Conservation (phyloP, 768 basidiomycete species). For the Vararia minispora region DNA sequence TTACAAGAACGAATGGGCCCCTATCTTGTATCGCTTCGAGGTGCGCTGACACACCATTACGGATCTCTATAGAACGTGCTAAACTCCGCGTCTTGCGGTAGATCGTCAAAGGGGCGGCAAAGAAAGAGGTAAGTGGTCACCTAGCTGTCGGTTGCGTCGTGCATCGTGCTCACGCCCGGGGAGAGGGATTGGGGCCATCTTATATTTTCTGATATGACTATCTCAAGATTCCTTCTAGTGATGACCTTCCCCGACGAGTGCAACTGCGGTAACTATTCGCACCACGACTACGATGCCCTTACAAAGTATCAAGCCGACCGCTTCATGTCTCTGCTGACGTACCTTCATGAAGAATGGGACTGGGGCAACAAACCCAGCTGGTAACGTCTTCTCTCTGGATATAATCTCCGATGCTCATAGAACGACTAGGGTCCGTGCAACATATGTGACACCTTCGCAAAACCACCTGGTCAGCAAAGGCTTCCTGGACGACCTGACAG, state of each 20-base stretch:
- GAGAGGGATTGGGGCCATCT: slow-evolving; percentile 26
- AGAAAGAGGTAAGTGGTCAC: slow-evolving; percentile 16
- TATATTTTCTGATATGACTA: slow-evolving; percentile 19
- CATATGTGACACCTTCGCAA: slow-evolving; percentile 16
- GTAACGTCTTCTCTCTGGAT: slow-evolving; percentile 1
- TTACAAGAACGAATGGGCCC: slow-evolving; percentile 16
- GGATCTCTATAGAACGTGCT: neutral
- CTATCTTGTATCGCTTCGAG: slow-evolving; percentile 24
- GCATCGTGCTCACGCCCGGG: neutral
- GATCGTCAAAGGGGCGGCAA: slow-evolving; percentile 20
- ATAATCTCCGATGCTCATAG: neutral
- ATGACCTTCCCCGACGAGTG: slow-evolving; percentile 17
- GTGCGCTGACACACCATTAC: slow-evolving; percentile 11
- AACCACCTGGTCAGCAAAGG: neutral
- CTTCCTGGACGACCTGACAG: too few species aligned
- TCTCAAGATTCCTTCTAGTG: slow-evolving; percentile 20
- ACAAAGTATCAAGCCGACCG: slow-evolving; percentile 25
- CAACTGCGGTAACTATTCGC: slow-evolving; percentile 20
- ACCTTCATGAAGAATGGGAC: slow-evolving; percentile 18
- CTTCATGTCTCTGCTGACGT: slow-evolving; percentile 21
- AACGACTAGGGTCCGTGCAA: slow-evolving; percentile 16
- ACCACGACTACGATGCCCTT: slow-evolving; percentile 22
- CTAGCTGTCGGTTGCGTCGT: neutral
- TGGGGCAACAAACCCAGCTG: slow-evolving; percentile 10
- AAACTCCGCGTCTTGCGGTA: slow-evolving; percentile 5